Evolutionary conservation across 75 land plant species (phyloP).

Genomic region (Selaginella moellendorffii): DNA sequence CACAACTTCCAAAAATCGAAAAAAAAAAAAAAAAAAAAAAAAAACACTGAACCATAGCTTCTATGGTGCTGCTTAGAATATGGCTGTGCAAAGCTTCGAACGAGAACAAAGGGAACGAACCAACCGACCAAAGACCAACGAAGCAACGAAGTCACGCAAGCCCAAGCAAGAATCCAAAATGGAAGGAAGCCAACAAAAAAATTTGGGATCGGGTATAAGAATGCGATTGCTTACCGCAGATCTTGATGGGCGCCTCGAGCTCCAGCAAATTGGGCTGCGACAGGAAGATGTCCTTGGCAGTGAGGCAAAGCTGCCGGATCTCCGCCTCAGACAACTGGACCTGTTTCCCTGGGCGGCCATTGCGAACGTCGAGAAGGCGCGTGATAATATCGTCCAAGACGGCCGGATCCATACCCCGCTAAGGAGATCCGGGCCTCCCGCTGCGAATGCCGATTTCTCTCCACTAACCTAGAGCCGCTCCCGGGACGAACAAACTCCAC

Average conservation of each 20-base stretch:
- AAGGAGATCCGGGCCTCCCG: too few relatives aligned
- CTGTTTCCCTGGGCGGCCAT: constrained; percentile 18
- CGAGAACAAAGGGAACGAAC: background rate
- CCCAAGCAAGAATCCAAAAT: too few relatives aligned
- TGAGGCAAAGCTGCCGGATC: constrained; percentile 28
- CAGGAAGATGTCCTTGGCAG: constrained; percentile 34
- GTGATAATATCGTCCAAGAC: constrained; percentile 17
- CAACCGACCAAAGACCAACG: background rate
- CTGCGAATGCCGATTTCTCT: too few relatives aligned
- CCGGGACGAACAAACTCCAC: background rate
- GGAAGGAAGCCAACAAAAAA: too few relatives aligned
- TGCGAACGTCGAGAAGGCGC: constrained; percentile 23
- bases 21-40: too few relatives aligned
- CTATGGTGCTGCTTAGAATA: background rate
- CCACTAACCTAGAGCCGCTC: background rate
- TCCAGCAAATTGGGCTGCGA: constrained; percentile 34
- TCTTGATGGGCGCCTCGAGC: constrained; percentile 35
- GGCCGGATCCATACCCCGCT: constrained; percentile 38
- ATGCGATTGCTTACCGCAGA: constrained; percentile 34
- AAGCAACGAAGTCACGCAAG: background rate
- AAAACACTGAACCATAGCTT: background rate
- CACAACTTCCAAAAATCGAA: too few relatives aligned
- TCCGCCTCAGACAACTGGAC: constrained; percentile 24
- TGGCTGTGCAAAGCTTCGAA: too few relatives aligned
- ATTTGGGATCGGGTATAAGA: too few relatives aligned